Conservation (phyloP, 495 filamentous ascomycete genomes). For the Penicillium crystallinum region DNA sequence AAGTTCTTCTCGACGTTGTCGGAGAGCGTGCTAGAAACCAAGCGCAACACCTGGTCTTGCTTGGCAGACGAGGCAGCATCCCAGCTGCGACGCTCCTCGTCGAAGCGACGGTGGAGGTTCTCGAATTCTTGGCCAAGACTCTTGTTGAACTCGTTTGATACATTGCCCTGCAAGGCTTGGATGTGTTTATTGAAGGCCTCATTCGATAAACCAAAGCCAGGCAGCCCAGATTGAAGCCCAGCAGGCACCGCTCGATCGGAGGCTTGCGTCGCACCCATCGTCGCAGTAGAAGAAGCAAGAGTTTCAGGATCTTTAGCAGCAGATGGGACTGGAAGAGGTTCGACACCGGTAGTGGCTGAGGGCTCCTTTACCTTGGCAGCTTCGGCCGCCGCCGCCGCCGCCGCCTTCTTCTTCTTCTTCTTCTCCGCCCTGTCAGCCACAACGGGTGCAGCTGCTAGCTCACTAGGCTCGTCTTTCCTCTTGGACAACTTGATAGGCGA, state of each 20-base stretch:
- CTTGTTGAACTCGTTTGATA: slow-evolving; percentile 52
- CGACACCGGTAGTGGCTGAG: slow-evolving; percentile 13
- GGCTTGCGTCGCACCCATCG: slow-evolving; percentile 5
- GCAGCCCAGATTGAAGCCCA: background rate
- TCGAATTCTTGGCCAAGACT: slow-evolving; percentile 54
- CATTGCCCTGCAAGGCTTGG: slow-evolving; percentile 49
- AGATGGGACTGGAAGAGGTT: slow-evolving; percentile 11
- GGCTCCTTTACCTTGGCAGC: slow-evolving; percentile 34
- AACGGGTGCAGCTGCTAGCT: slow-evolving; percentile 23
- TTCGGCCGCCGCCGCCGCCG: slow-evolving; percentile 32
- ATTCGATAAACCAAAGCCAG: slow-evolving; percentile 22
- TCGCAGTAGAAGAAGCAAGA: slow-evolving; percentile 14
- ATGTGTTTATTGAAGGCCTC: slow-evolving; percentile 48
- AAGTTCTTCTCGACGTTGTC: slow-evolving; percentile 85
- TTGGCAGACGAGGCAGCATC: slow-evolving; percentile 62
- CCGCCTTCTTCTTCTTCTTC: slow-evolving; percentile 54
- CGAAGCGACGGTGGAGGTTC: slow-evolving; percentile 54
- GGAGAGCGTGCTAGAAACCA: slow-evolving; percentile 81
- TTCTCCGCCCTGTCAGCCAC: slow-evolving; percentile 48
- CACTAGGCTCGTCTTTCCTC: slow-evolving; percentile 43
- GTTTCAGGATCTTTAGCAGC: slow-evolving; percentile 13
- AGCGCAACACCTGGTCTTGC: slow-evolving; percentile 73
- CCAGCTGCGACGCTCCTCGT: slow-evolving; percentile 59
- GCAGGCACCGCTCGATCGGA: slow-evolving; percentile 2
- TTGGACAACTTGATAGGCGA: slow-evolving; percentile 42